Conservation (phyloP, 1,139 yeast species). For the Candida albicans region DNA sequence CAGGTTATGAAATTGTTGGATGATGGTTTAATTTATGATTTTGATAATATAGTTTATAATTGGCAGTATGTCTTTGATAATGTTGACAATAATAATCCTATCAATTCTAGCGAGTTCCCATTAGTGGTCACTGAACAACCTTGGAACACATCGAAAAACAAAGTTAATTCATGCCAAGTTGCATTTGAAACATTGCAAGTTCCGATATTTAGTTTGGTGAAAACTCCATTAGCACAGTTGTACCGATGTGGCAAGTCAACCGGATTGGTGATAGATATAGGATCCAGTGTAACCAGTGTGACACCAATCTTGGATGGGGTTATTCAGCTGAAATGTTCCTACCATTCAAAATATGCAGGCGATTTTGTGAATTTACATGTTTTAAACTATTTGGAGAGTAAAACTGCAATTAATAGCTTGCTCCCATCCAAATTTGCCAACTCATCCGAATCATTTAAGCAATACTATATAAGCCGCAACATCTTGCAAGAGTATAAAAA, state of each 20-base stretch:
- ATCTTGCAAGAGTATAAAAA: slow-evolving; percentile 42
- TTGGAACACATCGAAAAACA: slow-evolving; percentile 59
- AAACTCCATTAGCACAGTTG: slow-evolving; percentile 68
- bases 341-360: slow-evolving; percentile 66
- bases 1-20: slow-evolving; percentile 65
- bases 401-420: slow-evolving; percentile 28
- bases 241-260: slow-evolving; percentile 68
- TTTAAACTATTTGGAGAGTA: slow-evolving; percentile 37
- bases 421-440: slow-evolving; percentile 26
- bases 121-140: slow-evolving; percentile 65
- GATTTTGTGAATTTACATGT: slow-evolving; percentile 63
- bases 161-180: slow-evolving; percentile 52
- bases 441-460: slow-evolving; percentile 47
- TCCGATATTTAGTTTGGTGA: slow-evolving; percentile 67
- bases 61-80: slow-evolving; percentile 60
- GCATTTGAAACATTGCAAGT: slow-evolving; percentile 66
- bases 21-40: slow-evolving; percentile 66
- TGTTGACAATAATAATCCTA: slow-evolving; percentile 43
- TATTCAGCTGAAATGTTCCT: slow-evolving; percentile 58
- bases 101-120: slow-evolving; percentile 56
- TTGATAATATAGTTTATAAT: slow-evolving; percentile 57
- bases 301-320: slow-evolving; percentile 75
- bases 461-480: slow-evolving; percentile 42
- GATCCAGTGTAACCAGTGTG: slow-evolving; percentile 58
- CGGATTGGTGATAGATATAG: slow-evolving; percentile 69